These are phyloP conservation scores for Maudiozyma turicensis DNA, from an alignment of 805 yeast genomes.

Conservation along the genomic window DNA sequence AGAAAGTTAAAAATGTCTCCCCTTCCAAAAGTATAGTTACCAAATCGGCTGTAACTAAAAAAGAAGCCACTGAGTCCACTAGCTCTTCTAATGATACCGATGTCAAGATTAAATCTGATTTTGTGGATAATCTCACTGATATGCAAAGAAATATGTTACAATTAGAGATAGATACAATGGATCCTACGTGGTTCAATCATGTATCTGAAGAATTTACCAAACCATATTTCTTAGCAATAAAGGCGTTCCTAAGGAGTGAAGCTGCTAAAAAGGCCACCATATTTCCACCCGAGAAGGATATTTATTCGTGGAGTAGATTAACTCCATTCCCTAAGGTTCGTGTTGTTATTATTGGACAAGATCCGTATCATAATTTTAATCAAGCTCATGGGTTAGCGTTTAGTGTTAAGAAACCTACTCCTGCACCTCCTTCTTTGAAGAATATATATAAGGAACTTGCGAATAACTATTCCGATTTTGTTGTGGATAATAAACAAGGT, in stretches of 20 bases:
- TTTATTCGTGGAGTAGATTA: slow-evolving; percentile 85
- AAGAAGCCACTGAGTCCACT: not conserved
- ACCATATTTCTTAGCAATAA: slow-evolving; percentile 72
- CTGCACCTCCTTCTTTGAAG: slow-evolving; percentile 77
- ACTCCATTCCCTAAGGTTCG: slow-evolving; percentile 69
- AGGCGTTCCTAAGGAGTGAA: slow-evolving; percentile 48
- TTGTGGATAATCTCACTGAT: not conserved
- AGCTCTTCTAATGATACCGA: not conserved
- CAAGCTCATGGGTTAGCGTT: slow-evolving; percentile 98
- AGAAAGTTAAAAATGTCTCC: slow-evolving; percentile 3
- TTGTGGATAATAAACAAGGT: slow-evolving; percentile 38
- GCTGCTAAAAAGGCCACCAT: slow-evolving; percentile 34
- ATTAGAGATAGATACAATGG: slow-evolving; percentile 59
- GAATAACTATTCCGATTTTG: slow-evolving; percentile 66
- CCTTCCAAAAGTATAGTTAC: not conserved
- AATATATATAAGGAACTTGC: slow-evolving; percentile 77
- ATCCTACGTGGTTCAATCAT: slow-evolving; percentile 67
- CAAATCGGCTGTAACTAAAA: not conserved
- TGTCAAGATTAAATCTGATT: not conserved
- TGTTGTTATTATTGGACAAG: slow-evolving; percentile 86
- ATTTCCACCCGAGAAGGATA: slow-evolving; percentile 68
- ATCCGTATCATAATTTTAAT: slow-evolving; percentile 85
- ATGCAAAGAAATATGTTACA: slow-evolving; percentile 1
- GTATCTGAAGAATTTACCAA: slow-evolving; percentile 66
- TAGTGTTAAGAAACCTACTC: slow-evolving; percentile 75